Conservation (phyloP, 2,329 filamentous ascomycete species). For the Malbranchea cinnamomea region DNA sequence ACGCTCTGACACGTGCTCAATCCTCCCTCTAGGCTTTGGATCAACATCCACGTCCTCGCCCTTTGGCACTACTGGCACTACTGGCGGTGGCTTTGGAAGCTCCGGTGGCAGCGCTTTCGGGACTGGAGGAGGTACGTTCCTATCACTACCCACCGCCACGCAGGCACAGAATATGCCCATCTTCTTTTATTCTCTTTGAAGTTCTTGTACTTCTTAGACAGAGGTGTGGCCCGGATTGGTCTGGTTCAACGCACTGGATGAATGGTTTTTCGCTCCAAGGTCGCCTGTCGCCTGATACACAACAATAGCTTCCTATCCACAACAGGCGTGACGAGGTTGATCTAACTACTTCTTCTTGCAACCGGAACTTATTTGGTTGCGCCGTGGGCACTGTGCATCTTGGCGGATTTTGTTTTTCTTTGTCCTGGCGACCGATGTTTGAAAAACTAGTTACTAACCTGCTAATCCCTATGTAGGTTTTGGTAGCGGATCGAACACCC, state of each 20-base stretch:
- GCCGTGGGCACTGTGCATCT: slow-evolving; percentile 1
- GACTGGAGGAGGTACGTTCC: slow-evolving; percentile 16
- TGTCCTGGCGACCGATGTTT: background rate
- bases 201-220: too few relatives aligned
- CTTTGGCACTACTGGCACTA: slow-evolving; percentile 20
- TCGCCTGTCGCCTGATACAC: too few relatives aligned
- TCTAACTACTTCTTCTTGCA: background rate
- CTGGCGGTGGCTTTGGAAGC: slow-evolving; percentile 12
- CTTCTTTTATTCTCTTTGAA: too few relatives aligned
- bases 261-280: too few relatives aligned
- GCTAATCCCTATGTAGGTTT: too few relatives aligned
- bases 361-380: too few relatives aligned
- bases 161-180: background rate
- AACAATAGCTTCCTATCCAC: too few relatives aligned
- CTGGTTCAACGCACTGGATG: too few relatives aligned
- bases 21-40: slow-evolving; percentile 22
- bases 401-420: slow-evolving; percentile 1
- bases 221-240: too few relatives aligned
- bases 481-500: slow-evolving; percentile 10
- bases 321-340: too few relatives aligned
- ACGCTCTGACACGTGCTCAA: slow-evolving; percentile 8
- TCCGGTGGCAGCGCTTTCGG: slow-evolving; percentile 14
- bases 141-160: slow-evolving; percentile 2
- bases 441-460: too few relatives aligned
- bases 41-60: slow-evolving; percentile 19